Percentiles rank a stretch among this genome's conserved stretches.
Conservation (phyloP, 2,329 filamentous ascomycete genomes). For the Rhinocladiella mackenziei region DNA sequence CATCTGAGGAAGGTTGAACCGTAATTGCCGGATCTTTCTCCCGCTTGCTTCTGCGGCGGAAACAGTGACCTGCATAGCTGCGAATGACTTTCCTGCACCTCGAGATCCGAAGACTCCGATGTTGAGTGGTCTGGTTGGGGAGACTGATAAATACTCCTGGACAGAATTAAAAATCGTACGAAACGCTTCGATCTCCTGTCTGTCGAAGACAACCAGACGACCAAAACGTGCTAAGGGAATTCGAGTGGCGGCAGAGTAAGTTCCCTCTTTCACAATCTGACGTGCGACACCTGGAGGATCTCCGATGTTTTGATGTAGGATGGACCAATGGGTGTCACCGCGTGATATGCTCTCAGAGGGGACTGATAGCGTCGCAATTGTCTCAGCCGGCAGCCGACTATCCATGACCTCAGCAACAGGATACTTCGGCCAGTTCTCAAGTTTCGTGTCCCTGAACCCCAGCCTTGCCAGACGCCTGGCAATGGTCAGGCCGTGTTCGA, state of each 20-base stretch:
- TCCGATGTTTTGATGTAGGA: constrained; percentile 1
- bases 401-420: not conserved
- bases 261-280: not conserved
- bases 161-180: not conserved
- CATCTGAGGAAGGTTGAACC: not conserved
- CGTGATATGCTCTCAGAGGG: not conserved
- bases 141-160: not conserved
- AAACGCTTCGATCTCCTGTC: not conserved
- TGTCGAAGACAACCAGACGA: not conserved
- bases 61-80: not conserved
- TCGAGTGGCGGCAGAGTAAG: not conserved
- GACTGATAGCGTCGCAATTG: not conserved
- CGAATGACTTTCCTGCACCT: constrained; percentile 2
- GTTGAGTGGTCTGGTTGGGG: not conserved
- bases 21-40: not conserved
- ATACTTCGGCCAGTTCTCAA: not conserved
- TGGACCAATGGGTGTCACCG: not conserved
- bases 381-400: not conserved
- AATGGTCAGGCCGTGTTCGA: not conserved
- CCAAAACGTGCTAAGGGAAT: not conserved
- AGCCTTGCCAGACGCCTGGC: not conserved
- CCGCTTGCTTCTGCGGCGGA: not conserved
- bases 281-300: not conserved
- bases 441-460: not conserved
- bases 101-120: constrained; percentile 1